Percentiles rank a stretch among this genome's conserved stretches.
These are phyloP conservation scores for Urtica urens DNA, from an alignment of 306 rosid species.

Conservation along the genomic window DNA sequence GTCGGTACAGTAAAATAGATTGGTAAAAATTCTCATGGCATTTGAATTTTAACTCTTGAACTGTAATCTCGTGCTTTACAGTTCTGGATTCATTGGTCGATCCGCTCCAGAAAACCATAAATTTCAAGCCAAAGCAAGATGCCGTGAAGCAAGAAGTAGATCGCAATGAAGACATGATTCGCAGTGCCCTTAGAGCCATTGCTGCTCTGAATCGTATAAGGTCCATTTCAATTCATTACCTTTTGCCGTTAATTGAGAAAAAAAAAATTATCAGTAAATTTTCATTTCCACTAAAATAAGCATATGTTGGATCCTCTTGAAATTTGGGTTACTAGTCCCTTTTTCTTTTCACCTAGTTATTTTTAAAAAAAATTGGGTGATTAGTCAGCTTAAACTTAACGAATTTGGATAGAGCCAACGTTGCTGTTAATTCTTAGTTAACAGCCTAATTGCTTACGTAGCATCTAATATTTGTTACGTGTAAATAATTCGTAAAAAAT, in stretches of 20 bases:
- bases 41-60: slow-evolving; percentile 6
- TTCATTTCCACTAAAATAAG: too few relatives aligned
- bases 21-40: background rate
- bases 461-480: too few relatives aligned
- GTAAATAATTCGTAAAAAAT: too few relatives aligned
- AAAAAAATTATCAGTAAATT: background rate
- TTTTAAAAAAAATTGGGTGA: too few relatives aligned
- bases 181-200: slow-evolving; percentile 95
- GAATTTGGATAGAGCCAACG: too few relatives aligned
- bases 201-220: slow-evolving; percentile 89
- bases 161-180: slow-evolving; percentile 99
- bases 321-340: too few relatives aligned
- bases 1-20: slow-evolving; percentile 37
- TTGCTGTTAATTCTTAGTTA: too few relatives aligned
- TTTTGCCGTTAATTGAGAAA: background rate
- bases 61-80: slow-evolving; percentile 21
- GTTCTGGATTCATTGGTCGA: slow-evolving; percentile 97
- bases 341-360: too few relatives aligned
- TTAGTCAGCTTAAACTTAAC: too few relatives aligned
- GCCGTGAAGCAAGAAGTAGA: slow-evolving; percentile 99
- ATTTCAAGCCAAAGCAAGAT: slow-evolving; percentile 92
- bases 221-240: slow-evolving; percentile 31
- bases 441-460: too few relatives aligned
- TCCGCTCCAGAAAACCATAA: slow-evolving; percentile 93
- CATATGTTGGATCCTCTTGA: too few relatives aligned